Evolutionary conservation across 2,329 filamentous ascomycete genomes (phyloP).

Genomic region (Pyricularia grisea): DNA sequence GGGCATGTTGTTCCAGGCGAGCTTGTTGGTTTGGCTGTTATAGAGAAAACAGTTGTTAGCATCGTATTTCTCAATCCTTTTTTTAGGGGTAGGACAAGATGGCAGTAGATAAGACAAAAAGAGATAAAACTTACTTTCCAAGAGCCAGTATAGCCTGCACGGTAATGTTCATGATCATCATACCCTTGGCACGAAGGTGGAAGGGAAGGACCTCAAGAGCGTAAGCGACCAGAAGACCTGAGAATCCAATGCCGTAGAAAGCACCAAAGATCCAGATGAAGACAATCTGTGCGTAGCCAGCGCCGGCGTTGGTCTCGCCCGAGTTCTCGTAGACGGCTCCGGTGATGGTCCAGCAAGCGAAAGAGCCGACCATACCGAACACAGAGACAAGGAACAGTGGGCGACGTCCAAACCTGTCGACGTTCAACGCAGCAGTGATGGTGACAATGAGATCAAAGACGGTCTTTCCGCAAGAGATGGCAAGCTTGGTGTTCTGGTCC

Average conservation of each 20-base stretch:
- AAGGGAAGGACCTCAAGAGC: slow-evolving; percentile 51
- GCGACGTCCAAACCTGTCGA: slow-evolving; percentile 41
- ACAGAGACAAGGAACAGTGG: slow-evolving; percentile 43
- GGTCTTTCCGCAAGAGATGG: slow-evolving; percentile 45
- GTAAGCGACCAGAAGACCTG: slow-evolving; percentile 47
- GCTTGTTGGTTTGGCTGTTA: slow-evolving; percentile 49
- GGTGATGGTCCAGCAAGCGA: slow-evolving; percentile 39
- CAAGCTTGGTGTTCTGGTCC: slow-evolving; percentile 45
- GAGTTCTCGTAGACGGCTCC: slow-evolving; percentile 40
- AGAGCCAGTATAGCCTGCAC: slow-evolving; percentile 11
- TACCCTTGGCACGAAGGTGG: slow-evolving; percentile 44
- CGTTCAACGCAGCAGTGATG: slow-evolving; percentile 38
- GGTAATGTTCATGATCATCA: slow-evolving; percentile 12
- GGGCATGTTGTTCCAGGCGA: slow-evolving; percentile 50
- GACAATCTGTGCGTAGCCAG: slow-evolving; percentile 44
- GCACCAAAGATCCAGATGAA: slow-evolving; percentile 51
- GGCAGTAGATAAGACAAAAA: slow-evolving; percentile 9
- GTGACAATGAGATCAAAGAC: slow-evolving; percentile 50
- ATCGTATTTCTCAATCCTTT: neutral
- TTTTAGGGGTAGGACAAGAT: neutral
- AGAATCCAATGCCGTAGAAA: slow-evolving; percentile 52
- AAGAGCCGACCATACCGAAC: slow-evolving; percentile 34
- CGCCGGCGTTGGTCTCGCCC: slow-evolving; percentile 30
- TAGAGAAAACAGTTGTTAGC: neutral
- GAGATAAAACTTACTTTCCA: slow-evolving; percentile 4